These are phyloP conservation scores for Clonostachys chloroleuca DNA, from an alignment of 2,329 filamentous ascomycete species.

Conservation along the genomic window DNA sequence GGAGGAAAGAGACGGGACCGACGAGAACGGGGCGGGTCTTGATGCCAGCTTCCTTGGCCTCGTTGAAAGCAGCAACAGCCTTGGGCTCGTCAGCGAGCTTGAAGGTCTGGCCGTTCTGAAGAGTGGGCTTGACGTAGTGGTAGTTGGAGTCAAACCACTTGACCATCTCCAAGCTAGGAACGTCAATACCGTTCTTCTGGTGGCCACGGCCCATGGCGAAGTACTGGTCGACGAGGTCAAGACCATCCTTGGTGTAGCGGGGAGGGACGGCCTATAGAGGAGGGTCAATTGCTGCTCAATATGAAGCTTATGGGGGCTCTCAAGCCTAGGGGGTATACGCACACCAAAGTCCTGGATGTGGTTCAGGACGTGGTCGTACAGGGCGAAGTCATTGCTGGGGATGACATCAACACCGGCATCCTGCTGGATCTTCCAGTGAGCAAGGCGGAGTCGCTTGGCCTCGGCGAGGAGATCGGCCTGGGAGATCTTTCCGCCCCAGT, in stretches of 20 bases:
- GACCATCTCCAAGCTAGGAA: constrained; percentile 96
- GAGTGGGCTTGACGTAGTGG: constrained; percentile 99
- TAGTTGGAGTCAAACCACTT: constrained; percentile 99
- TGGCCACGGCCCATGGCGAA: constrained; percentile 99
- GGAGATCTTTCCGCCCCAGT: constrained; percentile 92
- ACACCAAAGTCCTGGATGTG: constrained; percentile 98
- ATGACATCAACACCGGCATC: constrained; percentile 96
- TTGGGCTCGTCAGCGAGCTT: constrained; percentile 84
- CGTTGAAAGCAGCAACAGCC: constrained; percentile 88
- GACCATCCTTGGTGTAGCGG: constrained; percentile 86
- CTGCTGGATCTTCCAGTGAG: constrained; percentile 99
- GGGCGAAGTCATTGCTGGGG: constrained; percentile 98
- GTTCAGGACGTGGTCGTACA: constrained; percentile 96
- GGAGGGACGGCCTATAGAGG: constrained; percentile 74
- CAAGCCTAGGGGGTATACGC: constrained; percentile 30
- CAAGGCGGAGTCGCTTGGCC: constrained; percentile 93
- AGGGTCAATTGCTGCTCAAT: not conserved
- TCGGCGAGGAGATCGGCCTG: constrained; percentile 86
- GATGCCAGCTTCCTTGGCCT: constrained; percentile 97
- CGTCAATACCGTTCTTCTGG: constrained; percentile 91
- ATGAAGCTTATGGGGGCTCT: too few relatives aligned
- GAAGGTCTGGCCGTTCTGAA: constrained; percentile 96
- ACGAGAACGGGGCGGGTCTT: constrained; percentile 89
- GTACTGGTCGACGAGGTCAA: constrained; percentile 90
- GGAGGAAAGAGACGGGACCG: constrained; percentile 95